Percentiles rank a stretch among this genome's conserved stretches.
Conservation (phyloP, 768 basidiomycete genomes). For the Termitomyces sp. region DNA sequence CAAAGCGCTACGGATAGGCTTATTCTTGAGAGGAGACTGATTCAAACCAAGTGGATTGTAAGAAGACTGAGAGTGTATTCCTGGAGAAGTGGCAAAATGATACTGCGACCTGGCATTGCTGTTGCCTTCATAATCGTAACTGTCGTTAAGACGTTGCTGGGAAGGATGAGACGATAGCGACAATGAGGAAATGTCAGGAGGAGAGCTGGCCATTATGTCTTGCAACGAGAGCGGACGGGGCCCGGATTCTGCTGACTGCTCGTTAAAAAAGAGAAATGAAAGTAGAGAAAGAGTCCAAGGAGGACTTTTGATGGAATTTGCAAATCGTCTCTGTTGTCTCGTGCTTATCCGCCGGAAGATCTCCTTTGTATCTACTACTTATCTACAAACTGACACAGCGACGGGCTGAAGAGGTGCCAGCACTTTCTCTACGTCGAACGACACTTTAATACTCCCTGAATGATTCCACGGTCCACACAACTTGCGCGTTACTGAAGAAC, state of each 20-base stretch:
- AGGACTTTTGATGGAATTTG: slow-evolving; percentile 14
- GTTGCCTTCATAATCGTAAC: slow-evolving; percentile 78
- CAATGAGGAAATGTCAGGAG: slow-evolving; percentile 75
- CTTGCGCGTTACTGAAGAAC: slow-evolving; percentile 15
- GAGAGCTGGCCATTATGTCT: slow-evolving; percentile 71
- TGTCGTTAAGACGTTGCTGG: slow-evolving; percentile 80
- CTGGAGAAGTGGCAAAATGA: slow-evolving; percentile 63
- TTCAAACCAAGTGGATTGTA: slow-evolving; percentile 53
- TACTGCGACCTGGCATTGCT: slow-evolving; percentile 53
- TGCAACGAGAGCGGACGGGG: slow-evolving; percentile 17
- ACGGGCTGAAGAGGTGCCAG: slow-evolving; percentile 43
- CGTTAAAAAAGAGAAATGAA: slow-evolving; percentile 26
- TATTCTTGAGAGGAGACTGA: slow-evolving; percentile 73
- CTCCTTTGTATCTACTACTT: neutral
- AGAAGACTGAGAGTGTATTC: slow-evolving; percentile 49
- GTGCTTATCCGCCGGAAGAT: slow-evolving; percentile 22
- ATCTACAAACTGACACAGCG: slow-evolving; percentile 24
- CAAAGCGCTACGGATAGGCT: slow-evolving; percentile 63
- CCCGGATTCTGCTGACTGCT: slow-evolving; percentile 22
- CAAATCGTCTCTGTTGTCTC: slow-evolving; percentile 23
- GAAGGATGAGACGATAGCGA: slow-evolving; percentile 68
- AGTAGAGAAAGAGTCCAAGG: slow-evolving; percentile 19
- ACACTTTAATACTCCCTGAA: slow-evolving; percentile 36
- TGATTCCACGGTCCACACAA: slow-evolving; percentile 59
- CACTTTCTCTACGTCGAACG: slow-evolving; percentile 42